Evolutionary conservation across 208 protist species (phyloP), one percentile per base, ranked within the genome.

Genomic region (Zelonia costaricensis): DNA sequence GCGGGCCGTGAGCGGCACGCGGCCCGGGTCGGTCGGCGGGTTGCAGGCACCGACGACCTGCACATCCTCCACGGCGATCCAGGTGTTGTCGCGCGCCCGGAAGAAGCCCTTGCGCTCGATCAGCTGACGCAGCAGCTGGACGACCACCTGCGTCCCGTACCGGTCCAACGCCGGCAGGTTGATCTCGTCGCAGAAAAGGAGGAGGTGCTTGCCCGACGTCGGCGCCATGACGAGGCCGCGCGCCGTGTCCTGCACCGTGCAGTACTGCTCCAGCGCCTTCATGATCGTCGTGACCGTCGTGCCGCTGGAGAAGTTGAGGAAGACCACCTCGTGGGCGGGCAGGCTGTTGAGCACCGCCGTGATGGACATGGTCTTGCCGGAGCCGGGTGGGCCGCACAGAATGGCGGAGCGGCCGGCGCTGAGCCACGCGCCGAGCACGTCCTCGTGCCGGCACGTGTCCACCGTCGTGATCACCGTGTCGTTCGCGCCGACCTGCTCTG

Each of bases 101-200:
- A 96, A 99, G 70, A 98, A 99, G 33, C 97, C 98, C 28, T 91
- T 92, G n/a, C 97, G 91, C 76, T 99, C 98, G 23, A 99, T 92
- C 18, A 99, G 66, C 84, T 99, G 98, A 1, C 99, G 88, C 27
- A 99, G 73, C 22, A 99, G 95, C 47, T 98, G 91, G 39, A 99
- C 92, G 15, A 99, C 97, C 13, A 92, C 74, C 80, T 99, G 98
- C 39, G 99, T 99, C 43, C 98, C 98, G 79, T 99, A 99, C 48
- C 82, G 84, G 75, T 99, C 98, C 6, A 88, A 51, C 8, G 85
- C 84, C 2, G 98, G 98, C 43, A 99, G 83, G 71, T 99, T 99
- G 74, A 99, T 97, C 77, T 99, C 98, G 81, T 99, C 98, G 82
- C 98, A 99, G 71, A 99, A 99, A 20, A 99, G 74, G 0, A 99